A percentile compares a stretch with the other conserved stretches of the same genome.
Evolutionary conservation across 2,329 filamentous ascomycete genomes (phyloP).

Genomic region (Hirsutella rhossiliensis): DNA sequence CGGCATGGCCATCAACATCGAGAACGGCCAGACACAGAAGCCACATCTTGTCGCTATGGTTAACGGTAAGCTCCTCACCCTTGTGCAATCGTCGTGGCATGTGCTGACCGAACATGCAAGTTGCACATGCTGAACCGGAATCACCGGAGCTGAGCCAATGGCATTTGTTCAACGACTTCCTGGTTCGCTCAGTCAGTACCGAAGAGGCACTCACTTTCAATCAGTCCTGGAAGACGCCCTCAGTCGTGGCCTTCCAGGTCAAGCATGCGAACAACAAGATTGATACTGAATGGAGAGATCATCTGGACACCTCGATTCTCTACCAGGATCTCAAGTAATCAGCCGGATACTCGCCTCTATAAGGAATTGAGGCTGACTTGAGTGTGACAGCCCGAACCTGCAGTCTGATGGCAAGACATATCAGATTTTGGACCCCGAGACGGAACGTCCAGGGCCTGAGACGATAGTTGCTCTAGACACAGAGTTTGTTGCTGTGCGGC

Average conservation of each 20-base stretch:
- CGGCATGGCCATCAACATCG: conserved; percentile 81
- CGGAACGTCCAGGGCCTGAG: conserved; percentile 56
- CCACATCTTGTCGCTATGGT: conserved; percentile 85
- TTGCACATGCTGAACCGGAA: conserved; percentile 52
- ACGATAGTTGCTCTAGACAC: conserved; percentile 86
- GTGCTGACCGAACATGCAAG: conserved; percentile 21
- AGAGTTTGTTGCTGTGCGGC: conserved; percentile 87
- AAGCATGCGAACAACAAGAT: conserved; percentile 72
- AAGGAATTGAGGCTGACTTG: conserved; percentile 4
- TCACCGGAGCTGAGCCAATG: conserved; percentile 57
- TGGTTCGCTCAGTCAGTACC: conserved; percentile 67
- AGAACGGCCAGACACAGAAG: conserved; percentile 73
- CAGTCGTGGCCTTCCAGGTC: conserved; percentile 75
- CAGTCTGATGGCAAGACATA: conserved; percentile 37
- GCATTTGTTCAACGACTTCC: conserved; percentile 96
- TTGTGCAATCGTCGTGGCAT: neutral
- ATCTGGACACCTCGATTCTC: conserved; percentile 72
- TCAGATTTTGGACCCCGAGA: conserved; percentile 38
- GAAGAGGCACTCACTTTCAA: conserved; percentile 87
- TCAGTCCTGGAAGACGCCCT: conserved; percentile 83
- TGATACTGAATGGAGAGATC: conserved; percentile 75
- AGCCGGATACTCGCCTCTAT: neutral
- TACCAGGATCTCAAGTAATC: conserved; percentile 55
- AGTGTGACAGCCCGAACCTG: conserved; percentile 24
- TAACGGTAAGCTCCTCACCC: conserved; percentile 46